Percentiles rank a stretch among this genome's conserved stretches.
Conservation (phyloP, 208 protist genomes). For the Trypanosoma brucei region DNA sequence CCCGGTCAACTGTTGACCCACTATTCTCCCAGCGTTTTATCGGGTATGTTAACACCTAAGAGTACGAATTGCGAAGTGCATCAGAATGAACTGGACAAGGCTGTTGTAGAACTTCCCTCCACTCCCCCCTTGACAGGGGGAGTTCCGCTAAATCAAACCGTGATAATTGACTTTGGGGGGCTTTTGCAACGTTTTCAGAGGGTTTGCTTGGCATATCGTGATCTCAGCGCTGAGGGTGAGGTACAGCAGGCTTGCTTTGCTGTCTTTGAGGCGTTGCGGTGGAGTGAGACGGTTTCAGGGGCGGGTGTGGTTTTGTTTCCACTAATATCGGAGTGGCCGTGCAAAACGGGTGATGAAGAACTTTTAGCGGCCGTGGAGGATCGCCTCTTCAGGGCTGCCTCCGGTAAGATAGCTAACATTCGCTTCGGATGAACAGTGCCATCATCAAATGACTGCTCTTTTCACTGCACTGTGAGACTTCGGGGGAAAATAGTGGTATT, state of each 20-base stretch:
- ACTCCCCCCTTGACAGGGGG: background rate
- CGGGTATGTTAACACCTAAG: constrained; percentile 64
- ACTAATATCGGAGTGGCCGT: constrained; percentile 76
- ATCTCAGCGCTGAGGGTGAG: constrained; percentile 51
- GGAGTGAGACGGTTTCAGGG: constrained; percentile 63
- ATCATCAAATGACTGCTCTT: background rate
- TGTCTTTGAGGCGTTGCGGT: constrained; percentile 84
- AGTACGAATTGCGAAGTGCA: constrained; percentile 26
- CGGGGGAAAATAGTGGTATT: background rate
- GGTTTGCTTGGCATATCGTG: constrained; percentile 54
- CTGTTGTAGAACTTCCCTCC: constrained; percentile 16
- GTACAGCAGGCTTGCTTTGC: constrained; percentile 61
- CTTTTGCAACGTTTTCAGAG: constrained; percentile 30
- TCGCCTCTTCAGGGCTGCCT: constrained; percentile 87
- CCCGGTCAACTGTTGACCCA: constrained; percentile 91
- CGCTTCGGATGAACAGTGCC: background rate
- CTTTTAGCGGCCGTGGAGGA: constrained; percentile 83
- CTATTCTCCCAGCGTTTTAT: constrained; percentile 79
- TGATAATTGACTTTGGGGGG: constrained; percentile 76
- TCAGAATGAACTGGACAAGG: background rate
- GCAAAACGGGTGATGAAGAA: constrained; percentile 31
- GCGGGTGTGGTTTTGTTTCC: constrained; percentile 76
- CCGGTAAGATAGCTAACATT: constrained; percentile 54
- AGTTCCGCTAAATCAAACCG: constrained; percentile 28
- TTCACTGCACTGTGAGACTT: background rate